A percentile compares a stretch with the other conserved stretches of the same genome.
Evolutionary conservation across 176 grass and related monocot genomes (phyloP).

Genomic region (Bothriochloa decipiens): DNA sequence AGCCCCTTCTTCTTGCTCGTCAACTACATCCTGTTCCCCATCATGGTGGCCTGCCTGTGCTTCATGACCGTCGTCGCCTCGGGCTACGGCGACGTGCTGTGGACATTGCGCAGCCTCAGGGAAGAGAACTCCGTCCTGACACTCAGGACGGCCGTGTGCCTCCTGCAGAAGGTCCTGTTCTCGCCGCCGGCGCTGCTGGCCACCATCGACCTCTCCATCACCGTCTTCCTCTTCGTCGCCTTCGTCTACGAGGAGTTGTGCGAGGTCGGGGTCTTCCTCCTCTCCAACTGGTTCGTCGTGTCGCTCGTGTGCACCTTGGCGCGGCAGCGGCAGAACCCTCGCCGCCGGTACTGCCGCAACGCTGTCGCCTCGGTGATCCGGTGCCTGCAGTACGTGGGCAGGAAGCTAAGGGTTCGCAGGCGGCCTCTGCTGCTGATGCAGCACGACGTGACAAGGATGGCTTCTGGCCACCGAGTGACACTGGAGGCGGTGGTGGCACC

Average conservation of each 20-base stretch:
- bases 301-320: not conserved
- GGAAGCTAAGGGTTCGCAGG: not conserved
- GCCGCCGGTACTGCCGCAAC: no score
- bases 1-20: no score
- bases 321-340: no score
- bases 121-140: not conserved
- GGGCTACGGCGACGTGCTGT: not conserved
- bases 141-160: not conserved
- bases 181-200: not conserved
- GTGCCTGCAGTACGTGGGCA: not conserved
- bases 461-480: not conserved
- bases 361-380: not conserved
- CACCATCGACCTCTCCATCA: conserved; percentile 15
- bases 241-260: not conserved
- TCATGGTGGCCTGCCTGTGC: not conserved
- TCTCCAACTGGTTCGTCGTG: conserved; percentile 21
- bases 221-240: conserved; percentile 1
- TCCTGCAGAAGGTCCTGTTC: not conserved
- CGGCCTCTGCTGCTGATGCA: not conserved
- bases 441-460: not conserved
- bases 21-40: no score
- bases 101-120: not conserved
- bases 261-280: not conserved
- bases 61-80: not conserved
- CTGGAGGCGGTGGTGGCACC: no score